Conservation (phyloP, 2,329 filamentous ascomycete species). For the Penicillium corylophilum region DNA sequence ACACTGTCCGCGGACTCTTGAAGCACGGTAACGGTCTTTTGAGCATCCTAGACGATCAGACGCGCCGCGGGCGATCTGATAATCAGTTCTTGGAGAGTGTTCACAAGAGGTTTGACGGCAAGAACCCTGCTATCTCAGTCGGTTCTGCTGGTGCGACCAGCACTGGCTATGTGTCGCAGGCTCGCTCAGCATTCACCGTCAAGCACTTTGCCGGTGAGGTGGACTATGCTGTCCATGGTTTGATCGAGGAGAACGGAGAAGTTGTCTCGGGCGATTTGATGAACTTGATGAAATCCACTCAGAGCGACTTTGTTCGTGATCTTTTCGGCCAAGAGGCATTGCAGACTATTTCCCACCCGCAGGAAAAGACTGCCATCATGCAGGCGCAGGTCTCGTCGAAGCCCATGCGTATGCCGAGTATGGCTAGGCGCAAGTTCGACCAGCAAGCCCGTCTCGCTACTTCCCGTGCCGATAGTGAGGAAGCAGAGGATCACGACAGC, state of each 20-base stretch:
- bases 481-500: slow-evolving; percentile 40
- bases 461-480: slow-evolving; percentile 37
- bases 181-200: slow-evolving; percentile 78
- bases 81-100: slow-evolving; percentile 87
- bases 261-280: slow-evolving; percentile 93
- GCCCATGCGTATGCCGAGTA: slow-evolving; percentile 86
- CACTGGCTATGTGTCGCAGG: slow-evolving; percentile 82
- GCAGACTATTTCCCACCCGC: slow-evolving; percentile 88
- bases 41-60: slow-evolving; percentile 95
- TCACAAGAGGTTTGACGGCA: slow-evolving; percentile 89
- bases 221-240: slow-evolving; percentile 81
- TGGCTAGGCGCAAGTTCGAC: slow-evolving; percentile 75
- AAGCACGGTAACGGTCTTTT: slow-evolving; percentile 91
- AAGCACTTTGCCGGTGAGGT: slow-evolving; percentile 96
- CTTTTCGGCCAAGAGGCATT: slow-evolving; percentile 96
- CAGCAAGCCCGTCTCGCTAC: slow-evolving; percentile 48
- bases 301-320: slow-evolving; percentile 82
- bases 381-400: slow-evolving; percentile 96
- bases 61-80: slow-evolving; percentile 81
- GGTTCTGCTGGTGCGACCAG: slow-evolving; percentile 74
- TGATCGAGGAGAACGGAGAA: slow-evolving; percentile 94
- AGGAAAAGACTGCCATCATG: slow-evolving; percentile 86
- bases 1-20: slow-evolving; percentile 85
- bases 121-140: slow-evolving; percentile 85
- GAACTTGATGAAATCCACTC: slow-evolving; percentile 85